Base-by-base conservation (phyloP, 768 basidiomycete genomes). In the Coprinopsis marcescibilis region DNA sequence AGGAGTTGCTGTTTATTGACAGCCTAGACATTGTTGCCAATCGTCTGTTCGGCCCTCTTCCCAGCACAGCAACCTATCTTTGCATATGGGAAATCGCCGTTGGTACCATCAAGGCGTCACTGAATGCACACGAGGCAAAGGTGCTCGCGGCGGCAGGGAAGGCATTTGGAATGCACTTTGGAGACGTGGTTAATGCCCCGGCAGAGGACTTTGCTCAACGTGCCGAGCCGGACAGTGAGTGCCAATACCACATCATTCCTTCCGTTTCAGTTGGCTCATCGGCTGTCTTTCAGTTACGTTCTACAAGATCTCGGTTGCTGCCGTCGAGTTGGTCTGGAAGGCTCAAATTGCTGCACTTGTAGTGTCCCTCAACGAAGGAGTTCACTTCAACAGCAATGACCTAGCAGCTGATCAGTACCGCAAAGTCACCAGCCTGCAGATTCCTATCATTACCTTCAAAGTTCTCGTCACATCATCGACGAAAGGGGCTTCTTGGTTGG, bases 41-140 rank as follows among this genome's bases (percentile, higher is more conserved):
- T 59, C 80, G 94, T 20, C 67, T 98, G 10, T 95, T 96, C 58
- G 95, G 95, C 6, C 89, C 89, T 11, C 80, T 82, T 48, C 95
- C 95, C 5, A 76, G 78, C 2, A 88, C 87, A 0, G 66, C 86
- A 1, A 83, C 91, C 1, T 98, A 98, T 57, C 69, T 95, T 4
- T 97, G 94, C 59, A 76, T 96, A 12, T 98, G 95, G 95, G 91
- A 95, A 57, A 77, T 94, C 36, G 67, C 67, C n/a, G 27, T 92
- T 14, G 90, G 90, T 4, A 59, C 71, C 26, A 58, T 89, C 38
- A 82, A 79, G 55, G 73, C 72, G 0, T 57, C 73, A 20, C 50
- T 83, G 15, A 76, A 83, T 1, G 77, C 82, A 6, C 59, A 64
- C 13, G 76, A 89, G 53, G 67, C 66, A 4, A 65, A 69, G 50